Conservation (phyloP, 2,329 filamentous ascomycete genomes). For the Colletotrichum theobromicola region DNA sequence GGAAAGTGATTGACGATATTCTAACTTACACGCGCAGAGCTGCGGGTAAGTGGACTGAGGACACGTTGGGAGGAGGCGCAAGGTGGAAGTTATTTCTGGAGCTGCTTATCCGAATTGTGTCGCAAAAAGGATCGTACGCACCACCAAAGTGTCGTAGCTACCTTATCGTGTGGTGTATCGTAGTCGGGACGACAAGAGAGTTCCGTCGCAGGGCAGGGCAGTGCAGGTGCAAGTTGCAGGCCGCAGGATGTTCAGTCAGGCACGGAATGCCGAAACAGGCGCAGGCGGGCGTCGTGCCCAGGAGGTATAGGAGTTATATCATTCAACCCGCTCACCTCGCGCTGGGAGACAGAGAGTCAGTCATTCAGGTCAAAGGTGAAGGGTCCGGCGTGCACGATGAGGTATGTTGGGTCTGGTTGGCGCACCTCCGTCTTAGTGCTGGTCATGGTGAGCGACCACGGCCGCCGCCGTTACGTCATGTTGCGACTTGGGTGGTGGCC, state of each 20-base stretch:
- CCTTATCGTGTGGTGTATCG: neutral
- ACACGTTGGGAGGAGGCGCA: neutral
- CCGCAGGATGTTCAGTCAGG: neutral
- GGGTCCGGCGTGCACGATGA: neutral
- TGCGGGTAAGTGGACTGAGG: neutral
- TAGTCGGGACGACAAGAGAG: neutral
- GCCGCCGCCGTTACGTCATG: constrained; percentile 16
- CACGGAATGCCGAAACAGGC: neutral
- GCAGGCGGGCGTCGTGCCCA: neutral
- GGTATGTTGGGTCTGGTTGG: neutral
- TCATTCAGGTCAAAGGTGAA: neutral
- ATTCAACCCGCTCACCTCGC: neutral
- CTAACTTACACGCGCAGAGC: neutral
- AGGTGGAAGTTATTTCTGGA: constrained; percentile 3
- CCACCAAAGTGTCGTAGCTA: neutral
- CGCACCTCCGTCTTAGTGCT: neutral
- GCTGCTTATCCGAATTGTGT: neutral
- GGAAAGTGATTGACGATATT: neutral
- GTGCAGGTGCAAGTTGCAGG: neutral
- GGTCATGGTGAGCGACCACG: constrained; percentile 15
- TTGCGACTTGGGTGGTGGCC: neutral
- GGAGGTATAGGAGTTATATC: neutral
- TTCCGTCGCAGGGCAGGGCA: neutral
- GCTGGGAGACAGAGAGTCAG: neutral
- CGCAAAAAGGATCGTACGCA: neutral